Evolutionary conservation across 257 asterid species (phyloP), one percentile per base, ranked within the genome.

Genomic region (Primulina huaijiensis): DNA sequence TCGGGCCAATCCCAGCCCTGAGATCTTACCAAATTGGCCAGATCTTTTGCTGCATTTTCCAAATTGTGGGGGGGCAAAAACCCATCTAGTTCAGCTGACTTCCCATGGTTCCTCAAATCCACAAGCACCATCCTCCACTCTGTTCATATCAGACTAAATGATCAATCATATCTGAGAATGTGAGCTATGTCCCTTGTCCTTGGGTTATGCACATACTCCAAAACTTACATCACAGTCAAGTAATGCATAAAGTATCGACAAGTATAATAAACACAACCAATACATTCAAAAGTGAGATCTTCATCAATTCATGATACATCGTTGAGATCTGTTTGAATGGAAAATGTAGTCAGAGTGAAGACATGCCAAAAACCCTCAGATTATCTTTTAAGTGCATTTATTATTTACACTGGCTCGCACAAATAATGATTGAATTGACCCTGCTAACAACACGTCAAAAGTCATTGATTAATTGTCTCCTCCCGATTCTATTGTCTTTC

Each of bases 81-180:
- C 9, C 84, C 89, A 57, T 77, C 78, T n/a, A 79, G 64, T 37
- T 85, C 90, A 31, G 92, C 95, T 6, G 99, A 89, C 60, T 75
- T 85, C 43, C 97, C 99, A 62, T 94, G 99, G 80, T 91, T 94
- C 81, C 97, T 83, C 83, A 94, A 83, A 78, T 94, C 99, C 75
- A 88, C 87, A 66, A 82, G 83, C 74, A 88, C 81, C 88, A 88
- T 82, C 80, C 93, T 85, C 98, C 97, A 90, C 10, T 83, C 93
- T 88, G 69, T 85, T 68, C 33, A 34, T 20, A 75, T 31, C 37
- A 63, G 7, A 71, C 71, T 25, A 12, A 61, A 69, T 4, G 60
- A 62, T 33, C 20, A 16, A 19, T 35, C 66, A 72, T 29, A 37
- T 3, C 3, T 30, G 25, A 74, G 70, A 64, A 56, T 5, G 38